phyloP scores from a whole-genome alignment of 768 basidiomycete genomes.

The Naematelia aurantialba region DNA sequence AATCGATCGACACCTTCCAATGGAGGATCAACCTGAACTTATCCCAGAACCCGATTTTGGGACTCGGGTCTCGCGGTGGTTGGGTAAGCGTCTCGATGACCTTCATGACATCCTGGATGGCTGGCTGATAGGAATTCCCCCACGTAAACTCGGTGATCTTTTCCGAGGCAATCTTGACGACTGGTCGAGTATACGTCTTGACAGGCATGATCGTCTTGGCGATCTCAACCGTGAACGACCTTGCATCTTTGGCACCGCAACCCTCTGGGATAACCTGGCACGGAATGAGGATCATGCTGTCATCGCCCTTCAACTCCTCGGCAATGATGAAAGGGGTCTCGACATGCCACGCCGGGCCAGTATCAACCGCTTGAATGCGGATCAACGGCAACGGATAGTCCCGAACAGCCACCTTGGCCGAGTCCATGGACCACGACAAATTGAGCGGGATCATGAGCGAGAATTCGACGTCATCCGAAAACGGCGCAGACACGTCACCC shows the following conservation, averaged over 20 bases:
- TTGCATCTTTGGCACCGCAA: constrained; percentile 57
- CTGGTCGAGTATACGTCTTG: constrained; percentile 80
- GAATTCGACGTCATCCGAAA: constrained; percentile 68
- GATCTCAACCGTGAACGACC: constrained; percentile 60
- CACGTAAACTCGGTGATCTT: constrained; percentile 73
- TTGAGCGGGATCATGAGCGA: constrained; percentile 80
- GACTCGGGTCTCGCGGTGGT: constrained; percentile 73
- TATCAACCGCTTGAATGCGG: constrained; percentile 53
- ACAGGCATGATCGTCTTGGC: constrained; percentile 94
- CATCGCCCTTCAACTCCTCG: constrained; percentile 72
- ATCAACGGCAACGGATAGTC: constrained; percentile 86
- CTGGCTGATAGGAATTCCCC: constrained; percentile 82
- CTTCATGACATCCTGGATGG: constrained; percentile 78
- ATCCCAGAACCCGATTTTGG: constrained; percentile 89
- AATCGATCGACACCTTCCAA: constrained; percentile 68
- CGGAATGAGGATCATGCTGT: constrained; percentile 68
- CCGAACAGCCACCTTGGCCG: constrained; percentile 64
- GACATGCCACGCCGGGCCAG: constrained; percentile 57
- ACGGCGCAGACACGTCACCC: constrained; percentile 60
- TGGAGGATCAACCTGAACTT: constrained; percentile 74
- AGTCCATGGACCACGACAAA: constrained; percentile 63
- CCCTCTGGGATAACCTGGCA: constrained; percentile 63
- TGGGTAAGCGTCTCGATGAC: constrained; percentile 76
- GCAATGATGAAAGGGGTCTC: constrained; percentile 72
- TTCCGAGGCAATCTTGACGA: constrained; percentile 63